Evolutionary conservation across 768 basidiomycete genomes (phyloP).

Genomic region (Rhizopogon rudus): DNA sequence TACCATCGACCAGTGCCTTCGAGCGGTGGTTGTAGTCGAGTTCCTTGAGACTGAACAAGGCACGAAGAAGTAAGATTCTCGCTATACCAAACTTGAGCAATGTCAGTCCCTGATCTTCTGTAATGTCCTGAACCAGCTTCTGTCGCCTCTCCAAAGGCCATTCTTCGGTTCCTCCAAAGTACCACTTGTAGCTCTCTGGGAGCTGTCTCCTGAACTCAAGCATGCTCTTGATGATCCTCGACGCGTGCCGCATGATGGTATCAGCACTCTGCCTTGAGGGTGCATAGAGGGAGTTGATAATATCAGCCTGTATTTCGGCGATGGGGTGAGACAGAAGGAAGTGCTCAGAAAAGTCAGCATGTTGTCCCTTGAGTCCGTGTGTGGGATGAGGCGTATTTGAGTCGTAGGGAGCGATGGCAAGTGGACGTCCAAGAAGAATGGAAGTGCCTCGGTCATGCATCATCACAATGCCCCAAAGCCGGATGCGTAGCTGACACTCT

Average conservation of each 20-base stretch:
- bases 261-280: constrained; percentile 69
- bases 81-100: constrained; percentile 80
- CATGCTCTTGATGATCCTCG: constrained; percentile 75
- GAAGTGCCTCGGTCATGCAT: constrained; percentile 87
- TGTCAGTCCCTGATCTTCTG: constrained; percentile 78
- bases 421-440: constrained; percentile 79
- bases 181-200: constrained; percentile 67
- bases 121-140: constrained; percentile 66
- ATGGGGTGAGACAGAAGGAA: constrained; percentile 73
- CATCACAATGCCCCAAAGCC: constrained; percentile 81
- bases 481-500: constrained; percentile 74
- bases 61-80: constrained; percentile 71
- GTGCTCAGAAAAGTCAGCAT: constrained; percentile 65
- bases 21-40: constrained; percentile 60
- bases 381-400: constrained; percentile 74
- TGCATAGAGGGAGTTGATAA: constrained; percentile 80
- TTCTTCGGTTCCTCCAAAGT: constrained; percentile 74
- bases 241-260: constrained; percentile 70
- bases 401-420: constrained; percentile 79
- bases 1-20: constrained; percentile 76
- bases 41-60: constrained; percentile 74
- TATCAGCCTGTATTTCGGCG: constrained; percentile 83
- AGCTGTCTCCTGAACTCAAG: constrained; percentile 62
- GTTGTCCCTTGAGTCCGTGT: constrained; percentile 29
- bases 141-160: constrained; percentile 65